Evolutionary conservation across 768 basidiomycete species (phyloP).

Genomic region (Panaeolus papilionaceus): DNA sequence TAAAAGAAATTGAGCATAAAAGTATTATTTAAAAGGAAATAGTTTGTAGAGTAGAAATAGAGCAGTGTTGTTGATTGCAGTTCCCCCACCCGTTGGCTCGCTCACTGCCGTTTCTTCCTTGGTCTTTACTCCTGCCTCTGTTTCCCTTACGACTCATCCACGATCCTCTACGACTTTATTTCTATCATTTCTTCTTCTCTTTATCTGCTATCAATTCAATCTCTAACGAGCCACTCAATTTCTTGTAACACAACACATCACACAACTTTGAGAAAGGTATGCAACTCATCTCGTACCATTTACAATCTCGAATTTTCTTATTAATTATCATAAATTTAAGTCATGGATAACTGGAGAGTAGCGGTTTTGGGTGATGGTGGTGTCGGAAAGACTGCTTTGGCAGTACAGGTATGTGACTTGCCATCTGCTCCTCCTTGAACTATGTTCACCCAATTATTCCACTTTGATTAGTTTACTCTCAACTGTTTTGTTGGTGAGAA

Average conservation of each 20-base stretch:
- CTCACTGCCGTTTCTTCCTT: slow-evolving; percentile 36
- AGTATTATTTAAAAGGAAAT: slow-evolving; percentile 26
- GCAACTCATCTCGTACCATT: slow-evolving; percentile 15
- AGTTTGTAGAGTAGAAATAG: slow-evolving; percentile 37
- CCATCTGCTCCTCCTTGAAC: slow-evolving; percentile 21
- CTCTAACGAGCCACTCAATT: slow-evolving; percentile 32
- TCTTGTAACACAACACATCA: slow-evolving; percentile 31
- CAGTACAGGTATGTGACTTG: slow-evolving; percentile 78
- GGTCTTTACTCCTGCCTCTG: slow-evolving; percentile 40
- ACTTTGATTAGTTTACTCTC: slow-evolving; percentile 77
- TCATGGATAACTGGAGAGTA: slow-evolving; percentile 95
- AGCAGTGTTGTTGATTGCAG: slow-evolving; percentile 35
- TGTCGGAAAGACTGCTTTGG: slow-evolving; percentile 96
- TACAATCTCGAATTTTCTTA: not conserved
- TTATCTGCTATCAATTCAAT: slow-evolving; percentile 26
- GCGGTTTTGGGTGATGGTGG: slow-evolving; percentile 97
- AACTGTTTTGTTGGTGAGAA: slow-evolving; percentile 93
- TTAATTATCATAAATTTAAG: slow-evolving; percentile 27
- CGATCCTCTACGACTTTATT: slow-evolving; percentile 72
- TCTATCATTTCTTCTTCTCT: slow-evolving; percentile 48
- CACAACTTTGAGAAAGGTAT: slow-evolving; percentile 10
- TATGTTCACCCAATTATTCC: not conserved
- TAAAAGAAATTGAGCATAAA: slow-evolving; percentile 6
- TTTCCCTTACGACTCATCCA: slow-evolving; percentile 60
- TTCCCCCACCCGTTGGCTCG: slow-evolving; percentile 36